Evolutionary conservation across 2,329 filamentous ascomycete species (phyloP).

Genomic region (Pseudogymnoascus sp.): DNA sequence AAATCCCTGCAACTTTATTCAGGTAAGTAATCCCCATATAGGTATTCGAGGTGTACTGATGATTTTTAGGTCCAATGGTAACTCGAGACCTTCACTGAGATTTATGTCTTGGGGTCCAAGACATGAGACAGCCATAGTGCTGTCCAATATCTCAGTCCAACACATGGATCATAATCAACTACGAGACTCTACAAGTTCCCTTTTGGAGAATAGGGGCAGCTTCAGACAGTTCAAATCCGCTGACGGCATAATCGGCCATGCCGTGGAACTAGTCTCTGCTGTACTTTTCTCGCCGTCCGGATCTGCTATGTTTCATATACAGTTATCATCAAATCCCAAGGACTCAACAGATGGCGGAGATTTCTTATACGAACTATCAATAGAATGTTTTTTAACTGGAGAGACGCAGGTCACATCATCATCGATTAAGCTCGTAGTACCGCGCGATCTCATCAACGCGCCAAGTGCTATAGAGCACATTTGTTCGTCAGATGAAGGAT

Average conservation of each 20-base stretch:
- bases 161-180: not conserved
- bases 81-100: not conserved
- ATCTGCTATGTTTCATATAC: not conserved
- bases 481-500: not conserved
- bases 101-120: not conserved
- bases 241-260: not conserved
- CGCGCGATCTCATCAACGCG: not conserved
- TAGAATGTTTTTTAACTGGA: not conserved
- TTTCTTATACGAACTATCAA: not conserved
- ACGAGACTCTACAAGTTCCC: not conserved
- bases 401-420: not conserved
- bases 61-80: not conserved
- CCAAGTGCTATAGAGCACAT: not conserved
- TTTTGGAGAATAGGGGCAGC: not conserved
- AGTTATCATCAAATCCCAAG: not conserved
- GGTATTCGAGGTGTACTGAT: not conserved
- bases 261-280: not conserved
- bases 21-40: not conserved
- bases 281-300: not conserved
- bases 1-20: not conserved
- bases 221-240: not conserved
- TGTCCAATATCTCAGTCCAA: not conserved
- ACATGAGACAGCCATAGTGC: not conserved
- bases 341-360: not conserved
- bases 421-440: not conserved